Evolutionary conservation across 371 early-diverging fungal species (phyloP).

Genomic region (Coemansia sp.): DNA sequence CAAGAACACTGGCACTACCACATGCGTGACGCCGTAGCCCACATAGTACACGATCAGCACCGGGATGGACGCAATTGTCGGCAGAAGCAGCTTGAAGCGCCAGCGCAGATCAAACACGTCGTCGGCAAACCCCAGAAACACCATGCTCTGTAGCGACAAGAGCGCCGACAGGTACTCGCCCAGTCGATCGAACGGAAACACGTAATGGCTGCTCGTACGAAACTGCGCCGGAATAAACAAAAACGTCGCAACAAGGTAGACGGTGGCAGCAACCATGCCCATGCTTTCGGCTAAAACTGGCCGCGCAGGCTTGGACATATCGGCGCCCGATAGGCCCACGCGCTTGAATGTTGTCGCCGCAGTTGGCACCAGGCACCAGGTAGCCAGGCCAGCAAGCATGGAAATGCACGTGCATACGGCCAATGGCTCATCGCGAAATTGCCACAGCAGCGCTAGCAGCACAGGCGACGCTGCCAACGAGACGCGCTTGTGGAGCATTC

Average conservation of each 20-base stretch:
- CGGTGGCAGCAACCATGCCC: constrained; percentile 70
- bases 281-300: constrained; percentile 83
- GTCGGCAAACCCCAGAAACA: constrained; percentile 96
- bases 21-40: constrained; percentile 82
- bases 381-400: constrained; percentile 62
- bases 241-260: constrained; percentile 85
- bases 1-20: constrained; percentile 83
- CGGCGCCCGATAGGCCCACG: constrained; percentile 76
- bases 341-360: constrained; percentile 64
- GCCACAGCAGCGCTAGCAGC: constrained; percentile 51
- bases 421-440: constrained; percentile 63
- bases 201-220: constrained; percentile 44
- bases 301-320: constrained; percentile 71
- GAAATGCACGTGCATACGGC: constrained; percentile 68
- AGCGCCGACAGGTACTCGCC: constrained; percentile 86
- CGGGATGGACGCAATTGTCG: constrained; percentile 91
- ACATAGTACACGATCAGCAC: constrained; percentile 92
- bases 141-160: constrained; percentile 89
- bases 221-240: constrained; percentile 93
- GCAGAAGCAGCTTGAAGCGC: constrained; percentile 95
- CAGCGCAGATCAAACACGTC: constrained; percentile 96
- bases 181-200: constrained; percentile 57
- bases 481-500: constrained; percentile 27
- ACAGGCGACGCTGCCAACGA: constrained; percentile 36
- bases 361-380: constrained; percentile 62